phyloP scores from a whole-genome alignment of 2,329 filamentous ascomycete genomes.

The Penicillium sp. region DNA sequence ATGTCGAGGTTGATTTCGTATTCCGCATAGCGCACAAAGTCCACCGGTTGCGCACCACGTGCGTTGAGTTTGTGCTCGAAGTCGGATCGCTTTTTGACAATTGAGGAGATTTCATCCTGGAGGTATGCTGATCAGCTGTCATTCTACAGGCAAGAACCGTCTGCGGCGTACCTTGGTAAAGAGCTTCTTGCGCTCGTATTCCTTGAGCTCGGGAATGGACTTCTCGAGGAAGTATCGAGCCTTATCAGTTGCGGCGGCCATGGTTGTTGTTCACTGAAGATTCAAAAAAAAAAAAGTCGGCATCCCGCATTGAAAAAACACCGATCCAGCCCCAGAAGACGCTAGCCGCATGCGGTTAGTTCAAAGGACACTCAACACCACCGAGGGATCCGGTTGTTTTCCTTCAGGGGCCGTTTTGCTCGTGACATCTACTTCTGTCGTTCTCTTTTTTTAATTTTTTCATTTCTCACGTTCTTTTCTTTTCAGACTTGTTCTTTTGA shows the following conservation, averaged over 20 bases:
- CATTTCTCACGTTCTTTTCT: conserved; percentile 22
- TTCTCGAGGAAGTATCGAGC: conserved; percentile 94
- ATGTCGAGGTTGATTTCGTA: conserved; percentile 69
- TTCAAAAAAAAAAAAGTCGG: conserved; percentile 28
- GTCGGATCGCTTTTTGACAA: conserved; percentile 86
- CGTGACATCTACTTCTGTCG: conserved; percentile 15
- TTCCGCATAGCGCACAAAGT: conserved; percentile 82
- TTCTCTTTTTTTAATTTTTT: conserved; percentile 29
- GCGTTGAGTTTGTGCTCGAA: conserved; percentile 90
- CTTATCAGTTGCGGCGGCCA: conserved; percentile 88
- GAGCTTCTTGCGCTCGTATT: conserved; percentile 88
- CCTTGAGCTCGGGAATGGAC: conserved; percentile 85
- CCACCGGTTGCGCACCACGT: conserved; percentile 71
- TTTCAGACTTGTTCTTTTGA: conserved; percentile 11
- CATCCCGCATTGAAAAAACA: conserved; percentile 33
- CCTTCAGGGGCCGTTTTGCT: conserved; percentile 32
- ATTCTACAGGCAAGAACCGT: conserved; percentile 16
- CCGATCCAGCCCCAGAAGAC: conserved; percentile 9
- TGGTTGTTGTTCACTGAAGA: conserved; percentile 41
- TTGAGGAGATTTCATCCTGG: conserved; percentile 84
- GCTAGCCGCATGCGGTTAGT: conserved; percentile 23
- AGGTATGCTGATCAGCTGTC: conserved; percentile 9
- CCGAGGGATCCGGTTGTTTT: conserved; percentile 29
- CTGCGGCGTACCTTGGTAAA: conserved; percentile 68
- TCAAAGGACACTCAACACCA: conserved; percentile 17